phyloP scores from a whole-genome alignment of 2,329 filamentous ascomycete species.

The Aspergillus sp. region DNA sequence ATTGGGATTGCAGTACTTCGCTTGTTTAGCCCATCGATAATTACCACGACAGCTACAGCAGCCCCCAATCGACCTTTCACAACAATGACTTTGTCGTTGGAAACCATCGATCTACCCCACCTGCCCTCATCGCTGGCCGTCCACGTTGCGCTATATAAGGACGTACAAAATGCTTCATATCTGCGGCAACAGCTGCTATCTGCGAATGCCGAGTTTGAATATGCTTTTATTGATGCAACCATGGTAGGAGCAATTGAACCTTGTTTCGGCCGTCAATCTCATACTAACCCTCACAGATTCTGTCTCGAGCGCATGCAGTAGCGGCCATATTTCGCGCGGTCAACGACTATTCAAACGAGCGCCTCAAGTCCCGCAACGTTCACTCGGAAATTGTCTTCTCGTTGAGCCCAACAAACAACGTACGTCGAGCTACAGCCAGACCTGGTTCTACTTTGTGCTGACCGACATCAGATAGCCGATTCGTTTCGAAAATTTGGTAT shows the following conservation, averaged over 20 bases:
- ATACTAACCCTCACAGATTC: conserved; percentile 54
- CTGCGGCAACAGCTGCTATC: conserved; percentile 83
- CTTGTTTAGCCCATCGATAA: neutral
- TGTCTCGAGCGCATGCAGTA: conserved; percentile 74
- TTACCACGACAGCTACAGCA: neutral
- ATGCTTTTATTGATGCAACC: conserved; percentile 87
- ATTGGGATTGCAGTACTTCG: neutral
- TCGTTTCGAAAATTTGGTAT: conserved; percentile 90
- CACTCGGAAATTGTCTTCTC: conserved; percentile 87
- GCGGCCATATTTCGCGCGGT: conserved; percentile 79
- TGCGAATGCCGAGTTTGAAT: conserved; percentile 84
- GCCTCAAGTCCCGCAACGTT: conserved; percentile 78
- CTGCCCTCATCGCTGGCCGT: conserved; percentile 69
- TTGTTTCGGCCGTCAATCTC: neutral
- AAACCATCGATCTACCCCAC: conserved; percentile 75
- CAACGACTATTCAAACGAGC: conserved; percentile 63
- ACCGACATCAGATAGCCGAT: conserved; percentile 73
- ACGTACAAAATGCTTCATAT: conserved; percentile 76
- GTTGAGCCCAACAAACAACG: conserved; percentile 82
- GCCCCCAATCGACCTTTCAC: neutral
- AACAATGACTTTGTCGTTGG: conserved; percentile 45
- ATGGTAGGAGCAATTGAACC: conserved; percentile 58
- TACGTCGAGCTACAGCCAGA: conserved; percentile 44
- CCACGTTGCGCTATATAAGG: conserved; percentile 74
- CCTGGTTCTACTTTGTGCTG: conserved; percentile 18